Percentiles rank a stretch among this genome's conserved stretches.
Conservation (phyloP, 2,329 filamentous ascomycete species). For the Rutstroemia sp. region DNA sequence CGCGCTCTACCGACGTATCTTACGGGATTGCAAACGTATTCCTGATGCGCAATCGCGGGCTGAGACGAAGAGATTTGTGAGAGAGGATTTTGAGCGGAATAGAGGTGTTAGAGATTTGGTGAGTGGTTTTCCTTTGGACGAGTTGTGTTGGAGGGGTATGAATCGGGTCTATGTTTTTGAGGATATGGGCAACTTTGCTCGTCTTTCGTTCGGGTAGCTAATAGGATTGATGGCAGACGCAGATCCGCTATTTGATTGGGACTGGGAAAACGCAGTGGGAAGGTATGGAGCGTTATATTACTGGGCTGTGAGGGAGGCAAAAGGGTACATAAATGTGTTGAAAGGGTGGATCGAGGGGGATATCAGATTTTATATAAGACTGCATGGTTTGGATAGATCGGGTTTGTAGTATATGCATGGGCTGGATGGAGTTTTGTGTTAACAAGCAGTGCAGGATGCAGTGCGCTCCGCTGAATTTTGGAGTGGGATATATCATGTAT, state of each 20-base stretch:
- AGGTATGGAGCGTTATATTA: conserved; percentile 50
- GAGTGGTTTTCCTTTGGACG: conserved; percentile 23
- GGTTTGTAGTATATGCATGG: too few relatives aligned
- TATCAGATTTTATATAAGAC: too few relatives aligned
- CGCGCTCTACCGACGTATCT: conserved; percentile 49
- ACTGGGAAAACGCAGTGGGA: conserved; percentile 62
- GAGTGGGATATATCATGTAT: too few relatives aligned
- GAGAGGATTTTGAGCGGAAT: conserved; percentile 55
- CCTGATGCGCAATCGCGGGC: conserved; percentile 40
- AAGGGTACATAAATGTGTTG: neutral
- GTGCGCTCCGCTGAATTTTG: too few relatives aligned
- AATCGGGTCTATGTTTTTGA: neutral
- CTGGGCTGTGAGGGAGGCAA: conserved; percentile 33
- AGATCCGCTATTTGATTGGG: conserved; percentile 56
- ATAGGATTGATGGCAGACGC: conserved; percentile 35
- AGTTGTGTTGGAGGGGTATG: neutral
- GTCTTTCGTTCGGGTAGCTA: neutral
- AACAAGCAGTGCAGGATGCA: too few relatives aligned
- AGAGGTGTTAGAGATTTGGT: conserved; percentile 49
- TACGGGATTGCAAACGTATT: conserved; percentile 48
- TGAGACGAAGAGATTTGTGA: conserved; percentile 50
- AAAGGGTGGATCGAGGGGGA: neutral
- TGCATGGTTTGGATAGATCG: too few relatives aligned
- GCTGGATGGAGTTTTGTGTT: too few relatives aligned
- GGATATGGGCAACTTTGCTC: neutral